phyloP scores from a whole-genome alignment of 1,284 basidiomycete genomes.

The Melampsora americana region DNA sequence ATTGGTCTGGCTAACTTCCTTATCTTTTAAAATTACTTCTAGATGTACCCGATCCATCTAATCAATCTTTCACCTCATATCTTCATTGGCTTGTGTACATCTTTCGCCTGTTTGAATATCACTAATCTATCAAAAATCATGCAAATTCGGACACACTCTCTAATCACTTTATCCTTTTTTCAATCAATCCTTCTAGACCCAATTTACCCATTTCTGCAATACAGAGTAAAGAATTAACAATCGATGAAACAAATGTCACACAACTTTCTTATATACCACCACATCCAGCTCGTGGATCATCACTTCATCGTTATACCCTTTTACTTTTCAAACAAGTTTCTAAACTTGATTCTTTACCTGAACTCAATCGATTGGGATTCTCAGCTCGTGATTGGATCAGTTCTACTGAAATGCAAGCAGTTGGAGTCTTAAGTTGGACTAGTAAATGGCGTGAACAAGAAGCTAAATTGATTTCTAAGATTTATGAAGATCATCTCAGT shows the following conservation, averaged over 20 bases:
- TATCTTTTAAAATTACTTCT: not conserved
- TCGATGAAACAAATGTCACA: not conserved
- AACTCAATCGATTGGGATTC: constrained; percentile 10
- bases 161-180: not conserved
- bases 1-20: not conserved
- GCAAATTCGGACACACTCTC: too few relatives aligned
- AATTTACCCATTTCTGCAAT: constrained; percentile 73
- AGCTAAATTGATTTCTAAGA: constrained; percentile 8
- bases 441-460: constrained; percentile 28
- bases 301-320: constrained; percentile 78
- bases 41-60: constrained; percentile 75
- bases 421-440: constrained; percentile 22
- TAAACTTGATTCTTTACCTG: not conserved
- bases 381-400: constrained; percentile 14
- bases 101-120: constrained; percentile 35
- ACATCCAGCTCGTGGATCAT: constrained; percentile 77
- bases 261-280: constrained; percentile 72
- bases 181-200: constrained; percentile 58
- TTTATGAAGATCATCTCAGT: constrained; percentile 11
- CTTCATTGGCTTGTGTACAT: constrained; percentile 82
- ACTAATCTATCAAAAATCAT: constrained; percentile 14
- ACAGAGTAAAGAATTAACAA: constrained; percentile 48
- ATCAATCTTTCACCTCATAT: constrained; percentile 66
- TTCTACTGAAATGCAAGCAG: not conserved
- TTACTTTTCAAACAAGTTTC: constrained; percentile 68